These are phyloP conservation scores for Odonthalia washingtoniensis DNA, from an alignment of 31 red algal genomes.

Conservation along the genomic window DNA sequence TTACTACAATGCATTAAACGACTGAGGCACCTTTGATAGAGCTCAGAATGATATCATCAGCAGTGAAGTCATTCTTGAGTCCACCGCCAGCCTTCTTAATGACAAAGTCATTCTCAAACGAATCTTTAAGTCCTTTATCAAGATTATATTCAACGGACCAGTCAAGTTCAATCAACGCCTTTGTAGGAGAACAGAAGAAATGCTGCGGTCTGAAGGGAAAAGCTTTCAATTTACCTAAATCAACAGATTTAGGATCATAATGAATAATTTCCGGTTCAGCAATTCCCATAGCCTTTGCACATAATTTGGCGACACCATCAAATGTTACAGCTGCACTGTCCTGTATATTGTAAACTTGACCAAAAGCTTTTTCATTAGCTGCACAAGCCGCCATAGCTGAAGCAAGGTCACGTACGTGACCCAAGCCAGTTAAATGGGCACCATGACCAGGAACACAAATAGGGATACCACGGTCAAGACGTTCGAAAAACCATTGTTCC, in stretches of 20 bases:
- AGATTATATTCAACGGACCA: slow-evolving; percentile 91
- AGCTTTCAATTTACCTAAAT: slow-evolving; percentile 93
- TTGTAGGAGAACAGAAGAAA: slow-evolving; percentile 94
- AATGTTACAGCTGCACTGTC: slow-evolving; percentile 89
- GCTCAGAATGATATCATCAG: slow-evolving; percentile 93
- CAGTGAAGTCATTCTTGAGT: slow-evolving; percentile 84
- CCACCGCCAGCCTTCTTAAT: slow-evolving; percentile 69
- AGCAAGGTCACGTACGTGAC: slow-evolving; percentile 96
- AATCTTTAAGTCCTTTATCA: slow-evolving; percentile 75
- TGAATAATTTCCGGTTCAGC: slow-evolving; percentile 87
- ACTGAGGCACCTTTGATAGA: slow-evolving; percentile 67
- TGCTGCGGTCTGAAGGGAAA: slow-evolving; percentile 97
- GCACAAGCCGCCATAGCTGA: slow-evolving; percentile 89
- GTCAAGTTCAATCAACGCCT: slow-evolving; percentile 91
- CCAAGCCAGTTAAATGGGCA: slow-evolving; percentile 92
- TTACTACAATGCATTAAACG: slow-evolving; percentile 9
- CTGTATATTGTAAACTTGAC: slow-evolving; percentile 97
- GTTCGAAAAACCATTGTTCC: slow-evolving; percentile 98
- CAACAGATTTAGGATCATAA: slow-evolving; percentile 92
- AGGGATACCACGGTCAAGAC: slow-evolving; percentile 86
- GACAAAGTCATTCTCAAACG: slow-evolving; percentile 95
- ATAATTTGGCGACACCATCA: slow-evolving; percentile 89
- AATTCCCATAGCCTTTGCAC: slow-evolving; percentile 83
- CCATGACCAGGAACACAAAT: slow-evolving; percentile 96
- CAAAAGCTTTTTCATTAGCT: slow-evolving; percentile 59